These are phyloP conservation scores for Eucalyptus leucophloia DNA, from an alignment of 345 rosid genomes.

Conservation along the genomic window DNA sequence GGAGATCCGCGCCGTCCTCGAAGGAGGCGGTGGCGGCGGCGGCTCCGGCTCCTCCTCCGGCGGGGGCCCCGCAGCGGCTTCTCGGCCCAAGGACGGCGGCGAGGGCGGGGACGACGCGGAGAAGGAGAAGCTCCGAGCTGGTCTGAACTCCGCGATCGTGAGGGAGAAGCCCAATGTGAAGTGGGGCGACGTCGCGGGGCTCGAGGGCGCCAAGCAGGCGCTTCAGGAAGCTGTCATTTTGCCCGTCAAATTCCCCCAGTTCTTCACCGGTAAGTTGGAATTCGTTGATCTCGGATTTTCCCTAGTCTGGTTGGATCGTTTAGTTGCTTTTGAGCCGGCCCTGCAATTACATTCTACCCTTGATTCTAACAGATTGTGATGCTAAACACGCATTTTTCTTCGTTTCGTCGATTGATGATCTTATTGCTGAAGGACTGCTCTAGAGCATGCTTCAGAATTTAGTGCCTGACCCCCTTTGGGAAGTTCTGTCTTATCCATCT, in stretches of 20 bases:
- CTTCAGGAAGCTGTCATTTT: constrained; percentile 91
- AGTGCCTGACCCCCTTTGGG: background rate
- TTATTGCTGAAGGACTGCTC: background rate
- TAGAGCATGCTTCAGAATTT: background rate
- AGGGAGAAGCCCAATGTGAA: constrained; percentile 89
- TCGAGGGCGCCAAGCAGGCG: constrained; percentile 87
- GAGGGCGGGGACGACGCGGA: constrained; percentile 77
- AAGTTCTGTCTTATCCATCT: background rate
- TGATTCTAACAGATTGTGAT: background rate
- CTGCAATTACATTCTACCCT: background rate
- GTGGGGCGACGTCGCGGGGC: constrained; percentile 94
- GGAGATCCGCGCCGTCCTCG: constrained; percentile 87
- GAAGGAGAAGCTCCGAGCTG: constrained; percentile 66
- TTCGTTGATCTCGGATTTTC: background rate
- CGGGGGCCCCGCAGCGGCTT: constrained; percentile 65
- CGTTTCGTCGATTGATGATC: background rate
- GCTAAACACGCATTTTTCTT: background rate
- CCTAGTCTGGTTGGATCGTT: background rate
- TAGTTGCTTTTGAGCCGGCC: background rate
- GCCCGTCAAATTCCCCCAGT: constrained; percentile 92
- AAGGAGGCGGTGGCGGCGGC: constrained; percentile 62
- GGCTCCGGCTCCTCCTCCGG: constrained; percentile 36
- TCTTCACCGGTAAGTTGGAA: constrained; percentile 55
- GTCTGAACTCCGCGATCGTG: constrained; percentile 71
- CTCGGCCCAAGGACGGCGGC: constrained; percentile 57